Evolutionary conservation across 2,329 filamentous ascomycete species (phyloP).

Genomic region (Fusarium acutatum): DNA sequence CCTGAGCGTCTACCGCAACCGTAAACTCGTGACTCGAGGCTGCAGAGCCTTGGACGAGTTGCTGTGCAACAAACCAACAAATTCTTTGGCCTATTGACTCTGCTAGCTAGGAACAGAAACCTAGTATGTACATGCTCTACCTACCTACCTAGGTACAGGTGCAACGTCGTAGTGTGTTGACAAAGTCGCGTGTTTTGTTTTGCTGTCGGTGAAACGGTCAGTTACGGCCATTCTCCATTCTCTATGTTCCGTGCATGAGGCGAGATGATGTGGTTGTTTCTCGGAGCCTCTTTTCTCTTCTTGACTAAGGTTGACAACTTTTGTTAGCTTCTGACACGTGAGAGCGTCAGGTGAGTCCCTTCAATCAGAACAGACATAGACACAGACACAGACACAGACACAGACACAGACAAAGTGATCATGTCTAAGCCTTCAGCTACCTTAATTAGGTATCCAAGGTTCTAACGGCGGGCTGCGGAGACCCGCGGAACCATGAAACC

Average conservation of each 20-base stretch:
- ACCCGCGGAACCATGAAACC: not conserved
- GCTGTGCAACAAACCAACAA: not conserved
- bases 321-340: conserved; percentile 21
- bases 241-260: not conserved
- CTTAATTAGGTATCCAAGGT: not conserved
- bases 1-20: conserved; percentile 7
- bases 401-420: not conserved
- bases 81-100: not conserved
- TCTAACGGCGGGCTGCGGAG: not conserved
- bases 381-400: not conserved
- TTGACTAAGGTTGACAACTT: not conserved
- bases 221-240: not conserved
- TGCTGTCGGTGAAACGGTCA: conserved; percentile 22
- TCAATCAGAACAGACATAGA: not conserved
- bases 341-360: conserved; percentile 24
- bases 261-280: conserved; percentile 14
- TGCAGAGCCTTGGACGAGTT: not conserved
- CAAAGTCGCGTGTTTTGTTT: conserved; percentile 20
- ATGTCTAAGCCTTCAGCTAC: not conserved
- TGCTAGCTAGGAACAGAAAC: not conserved
- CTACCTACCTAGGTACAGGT: not conserved
- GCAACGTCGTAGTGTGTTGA: conserved; percentile 12
- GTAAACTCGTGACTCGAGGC: not conserved
- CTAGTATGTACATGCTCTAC: not conserved
- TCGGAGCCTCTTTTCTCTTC: not conserved